Percentiles rank a stretch among this genome's conserved stretches.
These are phyloP conservation scores for Artomyces pyxidatus DNA, from an alignment of 768 basidiomycete genomes.

Conservation along the genomic window DNA sequence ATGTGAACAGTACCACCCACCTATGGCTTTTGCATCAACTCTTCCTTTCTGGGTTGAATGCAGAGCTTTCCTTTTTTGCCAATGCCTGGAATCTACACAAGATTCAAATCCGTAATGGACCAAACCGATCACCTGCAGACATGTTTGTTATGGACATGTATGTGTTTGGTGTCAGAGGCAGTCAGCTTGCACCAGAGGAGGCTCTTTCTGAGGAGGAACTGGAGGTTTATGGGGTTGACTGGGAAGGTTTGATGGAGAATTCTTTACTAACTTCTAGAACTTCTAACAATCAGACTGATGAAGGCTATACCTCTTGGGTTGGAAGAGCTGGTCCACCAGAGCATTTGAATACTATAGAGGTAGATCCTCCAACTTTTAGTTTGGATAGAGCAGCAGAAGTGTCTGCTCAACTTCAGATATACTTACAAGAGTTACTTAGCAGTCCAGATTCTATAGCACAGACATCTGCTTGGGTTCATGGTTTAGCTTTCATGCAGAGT, in stretches of 20 bases:
- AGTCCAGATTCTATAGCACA: background rate
- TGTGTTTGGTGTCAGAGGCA: background rate
- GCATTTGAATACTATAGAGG: background rate
- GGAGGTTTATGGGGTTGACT: slow-evolving; percentile 9
- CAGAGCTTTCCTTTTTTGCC: slow-evolving; percentile 2
- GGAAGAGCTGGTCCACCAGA: background rate
- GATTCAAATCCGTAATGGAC: slow-evolving; percentile 7
- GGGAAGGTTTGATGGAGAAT: slow-evolving; percentile 2
- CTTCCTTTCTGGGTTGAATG: too few species aligned
- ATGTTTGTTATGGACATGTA: slow-evolving; percentile 16
- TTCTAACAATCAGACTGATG: background rate
- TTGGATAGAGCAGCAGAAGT: background rate
- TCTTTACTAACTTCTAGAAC: background rate
- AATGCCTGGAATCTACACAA: slow-evolving; percentile 19
- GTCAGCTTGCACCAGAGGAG: background rate
- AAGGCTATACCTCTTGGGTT: background rate
- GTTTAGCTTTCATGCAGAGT: background rate
- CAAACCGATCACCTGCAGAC: slow-evolving; percentile 15
- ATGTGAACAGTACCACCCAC: background rate
- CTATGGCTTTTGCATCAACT: too few species aligned
- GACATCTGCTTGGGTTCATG: background rate
- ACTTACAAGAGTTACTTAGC: background rate
- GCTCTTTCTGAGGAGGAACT: background rate
- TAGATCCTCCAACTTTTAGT: too few species aligned
- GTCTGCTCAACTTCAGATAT: too few species aligned